Evolutionary conservation across 306 rosid genomes (phyloP).

Genomic region (Begonia masoniana): DNA sequence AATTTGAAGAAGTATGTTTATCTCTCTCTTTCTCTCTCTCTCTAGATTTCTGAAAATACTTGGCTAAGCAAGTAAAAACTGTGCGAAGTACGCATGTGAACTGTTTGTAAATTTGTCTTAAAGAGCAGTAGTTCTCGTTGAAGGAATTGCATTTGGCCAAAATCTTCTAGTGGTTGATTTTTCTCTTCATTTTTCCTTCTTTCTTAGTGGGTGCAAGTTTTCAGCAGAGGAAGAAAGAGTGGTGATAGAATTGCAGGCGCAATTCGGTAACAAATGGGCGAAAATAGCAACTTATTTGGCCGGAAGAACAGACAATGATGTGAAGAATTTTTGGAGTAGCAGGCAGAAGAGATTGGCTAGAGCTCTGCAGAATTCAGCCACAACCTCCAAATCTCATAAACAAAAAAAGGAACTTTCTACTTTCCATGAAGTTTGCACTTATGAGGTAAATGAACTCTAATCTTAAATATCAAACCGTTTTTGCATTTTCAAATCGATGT

Average conservation of each 20-base stretch:
- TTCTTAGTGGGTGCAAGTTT: conserved; percentile 73
- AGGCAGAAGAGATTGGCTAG: conserved; percentile 76
- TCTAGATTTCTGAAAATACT: too few relatives aligned
- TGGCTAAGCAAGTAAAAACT: too few relatives aligned
- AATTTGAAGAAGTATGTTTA: conserved; percentile 55
- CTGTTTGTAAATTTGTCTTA: too few relatives aligned
- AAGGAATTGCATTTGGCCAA: too few relatives aligned
- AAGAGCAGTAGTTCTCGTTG: too few relatives aligned
- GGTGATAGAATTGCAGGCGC: conserved; percentile 78
- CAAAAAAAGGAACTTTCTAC: conserved; percentile 18
- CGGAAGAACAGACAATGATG: conserved; percentile 86
- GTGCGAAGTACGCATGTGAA: too few relatives aligned
- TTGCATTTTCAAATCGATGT: too few relatives aligned
- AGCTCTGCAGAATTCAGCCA: conserved; percentile 41
- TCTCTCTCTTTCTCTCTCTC: not conserved
- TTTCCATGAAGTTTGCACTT: conserved; percentile 12
- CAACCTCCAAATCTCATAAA: conserved; percentile 39
- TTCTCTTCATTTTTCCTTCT: too few relatives aligned
- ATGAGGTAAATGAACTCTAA: conserved; percentile 25
- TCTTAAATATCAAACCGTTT: too few relatives aligned
- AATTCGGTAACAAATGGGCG: conserved; percentile 91
- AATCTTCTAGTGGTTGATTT: too few relatives aligned
- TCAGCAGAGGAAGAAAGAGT: conserved; percentile 71
- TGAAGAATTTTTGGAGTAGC: conserved; percentile 95
- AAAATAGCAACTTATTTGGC: conserved; percentile 63